Base-by-base conservation (phyloP, 169 alveolate genomes). In the Plasmodium vivax region DNA sequence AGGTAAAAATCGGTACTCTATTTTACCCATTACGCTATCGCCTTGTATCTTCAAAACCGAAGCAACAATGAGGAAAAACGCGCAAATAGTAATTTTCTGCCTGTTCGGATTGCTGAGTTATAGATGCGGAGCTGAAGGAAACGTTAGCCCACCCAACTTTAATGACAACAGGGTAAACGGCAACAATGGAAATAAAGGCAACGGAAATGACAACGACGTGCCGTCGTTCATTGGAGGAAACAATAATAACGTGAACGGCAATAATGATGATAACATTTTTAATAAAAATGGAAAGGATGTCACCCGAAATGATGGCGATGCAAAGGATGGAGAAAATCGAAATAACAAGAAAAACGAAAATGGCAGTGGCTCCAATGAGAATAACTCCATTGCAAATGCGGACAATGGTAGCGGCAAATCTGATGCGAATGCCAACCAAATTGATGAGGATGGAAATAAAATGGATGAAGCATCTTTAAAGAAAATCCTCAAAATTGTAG, bases 1-100 rank as follows among this genome's bases (percentile, higher is more conserved):
- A 16, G 8, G 38, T 9, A 41, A 47, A 47, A 43, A 27, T 43
- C 62, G 23, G 8, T 81, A 81, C 16, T 32, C 1, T 27, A 47
- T n/a, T 51, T 51, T 14, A 51, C 62, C 56, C 56, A 81, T 36
- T 7, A 30, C 74, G 3, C 27, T 43, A 4, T 47, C 12, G 12
- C 62, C 32, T 80, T 43, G n/a, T 41, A 43, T 41, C 56, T 0
- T 16, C 12, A 23, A 81, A 47, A 82, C 68, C 9, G 10, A 45
- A 32, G 45, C 27, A 36, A 83, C 23, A 38, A 68, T 83, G 92
- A 58, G 14, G 41, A 83, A 58, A 62, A 83, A 68, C 30, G 27
- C 92, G 75, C 56, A 83, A n/a, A 9, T 83, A 83, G n/a, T 83
- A 58, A 58, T 83, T 68, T 83, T 83, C 38, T 36, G 27, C 45